Conservation (phyloP, 106 monocot species). For the Acorus gramineus region DNA sequence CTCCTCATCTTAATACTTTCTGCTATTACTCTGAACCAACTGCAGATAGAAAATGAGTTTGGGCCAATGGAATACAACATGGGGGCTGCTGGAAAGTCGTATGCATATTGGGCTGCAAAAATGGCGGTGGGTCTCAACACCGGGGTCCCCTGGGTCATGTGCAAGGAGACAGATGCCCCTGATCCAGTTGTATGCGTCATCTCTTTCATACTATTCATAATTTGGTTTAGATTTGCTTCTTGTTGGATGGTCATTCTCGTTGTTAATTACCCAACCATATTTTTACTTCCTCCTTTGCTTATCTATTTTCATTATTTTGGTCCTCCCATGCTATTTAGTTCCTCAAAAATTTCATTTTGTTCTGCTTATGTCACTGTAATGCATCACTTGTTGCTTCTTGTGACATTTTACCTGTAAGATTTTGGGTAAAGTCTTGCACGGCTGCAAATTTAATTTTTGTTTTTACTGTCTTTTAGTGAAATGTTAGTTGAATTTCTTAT, state of each 20-base stretch:
- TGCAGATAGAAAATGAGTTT: constrained; percentile 91
- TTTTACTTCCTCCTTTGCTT: neutral
- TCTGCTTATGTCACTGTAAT: no score
- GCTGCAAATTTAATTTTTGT: no score
- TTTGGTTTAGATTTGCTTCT: neutral
- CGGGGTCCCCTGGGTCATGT: constrained; percentile 96
- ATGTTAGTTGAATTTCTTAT: no score
- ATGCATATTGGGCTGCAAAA: constrained; percentile 69
- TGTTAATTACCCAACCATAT: no score
- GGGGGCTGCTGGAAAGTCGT: constrained; percentile 52
- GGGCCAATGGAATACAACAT: constrained; percentile 67
- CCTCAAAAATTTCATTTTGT: no score
- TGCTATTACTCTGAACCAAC: neutral
- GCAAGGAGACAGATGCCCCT: constrained; percentile 92
- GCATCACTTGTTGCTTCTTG: no score
- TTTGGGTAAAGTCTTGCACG: no score
- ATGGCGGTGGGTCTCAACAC: constrained; percentile 75
- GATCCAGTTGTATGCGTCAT: constrained; percentile 69
- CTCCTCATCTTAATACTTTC: neutral
- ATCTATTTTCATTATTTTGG: neutral
- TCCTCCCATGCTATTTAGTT: no score
- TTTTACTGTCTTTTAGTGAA: no score
- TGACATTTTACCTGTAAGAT: no score
- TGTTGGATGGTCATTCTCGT: no score
- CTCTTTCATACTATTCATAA: neutral